Evolutionary conservation across 2,329 filamentous ascomycete genomes (phyloP).

Genomic region (Aspergillus versicolor): DNA sequence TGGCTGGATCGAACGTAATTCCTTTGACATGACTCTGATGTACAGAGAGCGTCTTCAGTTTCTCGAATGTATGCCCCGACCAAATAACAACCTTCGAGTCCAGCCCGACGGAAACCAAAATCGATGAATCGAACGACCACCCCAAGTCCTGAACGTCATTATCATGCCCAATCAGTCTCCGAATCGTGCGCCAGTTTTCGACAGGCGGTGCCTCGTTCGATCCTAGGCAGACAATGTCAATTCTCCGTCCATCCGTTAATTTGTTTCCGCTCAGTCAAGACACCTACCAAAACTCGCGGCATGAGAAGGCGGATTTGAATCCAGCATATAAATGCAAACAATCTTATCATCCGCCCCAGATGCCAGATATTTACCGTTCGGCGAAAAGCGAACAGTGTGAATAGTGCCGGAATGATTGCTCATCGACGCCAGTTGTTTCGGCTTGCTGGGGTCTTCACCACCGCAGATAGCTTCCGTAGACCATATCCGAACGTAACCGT

Average conservation of each 20-base stretch:
- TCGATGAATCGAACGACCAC: conserved; percentile 94
- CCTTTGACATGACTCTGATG: conserved; percentile 99
- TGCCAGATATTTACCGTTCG: conserved; percentile 90
- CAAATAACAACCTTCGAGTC: conserved; percentile 98
- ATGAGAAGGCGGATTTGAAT: conserved; percentile 74
- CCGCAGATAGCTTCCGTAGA: conserved; percentile 91
- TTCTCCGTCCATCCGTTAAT: neutral
- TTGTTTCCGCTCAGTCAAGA: neutral
- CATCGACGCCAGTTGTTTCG: conserved; percentile 94
- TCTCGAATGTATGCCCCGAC: conserved; percentile 98
- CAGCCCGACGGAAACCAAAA: conserved; percentile 90
- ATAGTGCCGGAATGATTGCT: conserved; percentile 98
- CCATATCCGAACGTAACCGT: conserved; percentile 97
- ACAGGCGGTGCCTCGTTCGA: conserved; percentile 87
- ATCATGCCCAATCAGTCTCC: conserved; percentile 91
- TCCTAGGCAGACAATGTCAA: conserved; percentile 45
- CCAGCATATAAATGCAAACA: conserved; percentile 92
- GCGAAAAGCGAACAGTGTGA: conserved; percentile 93
- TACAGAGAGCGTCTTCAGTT: conserved; percentile 86
- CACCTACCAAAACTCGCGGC: conserved; percentile 74
- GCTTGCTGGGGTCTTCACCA: conserved; percentile 69
- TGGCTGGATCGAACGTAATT: conserved; percentile 96
- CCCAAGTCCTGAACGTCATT: conserved; percentile 98
- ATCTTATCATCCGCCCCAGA: conserved; percentile 99
- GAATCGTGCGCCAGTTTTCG: conserved; percentile 97